These are phyloP conservation scores for Candida chilensis DNA, from an alignment of 805 yeast species.

Conservation along the genomic window DNA sequence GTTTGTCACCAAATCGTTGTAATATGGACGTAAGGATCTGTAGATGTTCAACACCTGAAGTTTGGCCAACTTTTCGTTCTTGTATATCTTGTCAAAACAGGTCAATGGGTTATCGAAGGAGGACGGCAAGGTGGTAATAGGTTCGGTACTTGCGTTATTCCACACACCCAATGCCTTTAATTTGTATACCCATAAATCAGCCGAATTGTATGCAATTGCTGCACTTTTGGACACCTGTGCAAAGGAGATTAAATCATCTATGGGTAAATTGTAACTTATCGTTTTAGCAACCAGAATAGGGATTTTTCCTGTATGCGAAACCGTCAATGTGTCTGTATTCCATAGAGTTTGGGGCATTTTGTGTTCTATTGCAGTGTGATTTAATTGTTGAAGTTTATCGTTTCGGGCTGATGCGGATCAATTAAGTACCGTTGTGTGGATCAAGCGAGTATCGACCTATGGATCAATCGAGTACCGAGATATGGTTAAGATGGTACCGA, in stretches of 20 bases:
- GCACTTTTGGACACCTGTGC: conserved; percentile 27
- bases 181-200: conserved; percentile 27
- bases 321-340: too few relatives aligned
- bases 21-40: conserved; percentile 28
- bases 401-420: too few relatives aligned
- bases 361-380: too few relatives aligned
- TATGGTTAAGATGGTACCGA: too few relatives aligned
- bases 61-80: conserved; percentile 15
- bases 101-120: conserved; percentile 1
- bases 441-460: too few relatives aligned
- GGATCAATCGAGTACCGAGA: too few relatives aligned
- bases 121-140: conserved; percentile 1
- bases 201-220: conserved; percentile 24
- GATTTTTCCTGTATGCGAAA: too few relatives aligned
- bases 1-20: conserved; percentile 33
- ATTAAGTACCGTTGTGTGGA: too few relatives aligned
- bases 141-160: conserved; percentile 13
- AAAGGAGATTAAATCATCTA: conserved; percentile 27
- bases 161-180: conserved; percentile 26
- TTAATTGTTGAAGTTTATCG: too few relatives aligned
- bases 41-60: conserved; percentile 27
- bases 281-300: conserved; percentile 25
- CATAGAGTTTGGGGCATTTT: too few relatives aligned
- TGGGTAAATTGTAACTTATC: conserved; percentile 20
- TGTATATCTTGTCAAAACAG: conserved; percentile 3